Base-by-base conservation (phyloP, 768 basidiomycete genomes). In the Cystofilobasidium ferigula region DNA sequence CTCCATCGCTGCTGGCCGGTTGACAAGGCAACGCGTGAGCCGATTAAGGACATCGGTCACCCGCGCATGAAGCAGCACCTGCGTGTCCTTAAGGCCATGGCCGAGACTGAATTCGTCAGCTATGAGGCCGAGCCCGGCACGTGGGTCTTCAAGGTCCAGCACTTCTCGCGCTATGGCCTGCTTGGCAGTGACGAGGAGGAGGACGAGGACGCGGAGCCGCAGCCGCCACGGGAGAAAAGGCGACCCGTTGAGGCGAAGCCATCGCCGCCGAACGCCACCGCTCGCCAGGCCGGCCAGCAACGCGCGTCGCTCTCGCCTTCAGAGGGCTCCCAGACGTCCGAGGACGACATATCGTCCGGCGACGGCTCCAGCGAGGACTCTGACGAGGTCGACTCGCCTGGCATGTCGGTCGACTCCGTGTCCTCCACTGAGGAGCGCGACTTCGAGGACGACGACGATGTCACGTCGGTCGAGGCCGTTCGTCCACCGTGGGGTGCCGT, bases 71-170 rank as follows among this genome's bases (percentile, higher is more conserved):
- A 85, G 70, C 85, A 89, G 71, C 78, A 78, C 69, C 69, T 92
- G 72, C 89, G 88, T 77, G 82, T 87, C 69, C 78, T 97, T 75
- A 85, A 85, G 79, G 81, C 80, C 61, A 90, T 93, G 82, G 85
- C 85, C 74, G 85, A 87, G 62, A 97, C 93, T 45, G 82, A 82
- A 57, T 97, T 92, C 72, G 85, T 88, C 74, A 78, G 77, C 72
- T 98, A 88, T 75, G 86, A 91, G 65, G 80, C 84, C 62, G 79
- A 79, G 71, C 84, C 85, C 71, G 95, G 95, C 60, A 85, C 82
- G 76, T 97, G 94, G 94, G 86, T 84, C 58, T 98, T 99, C 78
- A 84, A 81, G 35, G 95, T 98, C 69, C 85, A 91, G 73, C 90
- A 94, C 78, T 99, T 97, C 80, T 76, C 75, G 40, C 64, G 69